Evolutionary conservation across 2,329 filamentous ascomycete genomes (phyloP).

Genomic region (Phaeomoniella chlamydospora): DNA sequence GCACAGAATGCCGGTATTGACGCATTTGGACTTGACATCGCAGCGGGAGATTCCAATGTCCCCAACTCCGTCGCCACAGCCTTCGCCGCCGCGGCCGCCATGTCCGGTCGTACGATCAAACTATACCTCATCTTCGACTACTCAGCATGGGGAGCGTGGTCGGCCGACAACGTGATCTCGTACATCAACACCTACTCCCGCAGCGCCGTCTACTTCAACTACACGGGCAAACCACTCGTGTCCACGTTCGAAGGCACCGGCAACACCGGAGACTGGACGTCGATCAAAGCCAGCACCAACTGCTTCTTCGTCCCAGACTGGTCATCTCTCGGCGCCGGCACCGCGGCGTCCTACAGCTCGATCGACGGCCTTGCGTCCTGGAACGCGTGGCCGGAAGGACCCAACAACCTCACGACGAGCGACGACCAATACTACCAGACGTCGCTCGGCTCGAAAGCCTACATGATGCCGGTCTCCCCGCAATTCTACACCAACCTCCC

Average conservation of each 20-base stretch:
- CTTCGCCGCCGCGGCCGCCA: conserved; percentile 2
- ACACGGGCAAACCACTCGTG: conserved; percentile 18
- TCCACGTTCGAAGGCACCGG: conserved; percentile 31
- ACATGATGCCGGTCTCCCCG: conserved; percentile 23
- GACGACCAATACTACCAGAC: conserved; percentile 25
- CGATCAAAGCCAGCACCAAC: conserved; percentile 23
- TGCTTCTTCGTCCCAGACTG: conserved; percentile 33
- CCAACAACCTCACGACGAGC: conserved; percentile 20
- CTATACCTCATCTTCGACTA: conserved; percentile 25
- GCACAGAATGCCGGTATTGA: conserved; percentile 30
- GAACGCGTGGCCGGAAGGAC: conserved; percentile 28
- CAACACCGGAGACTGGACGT: conserved; percentile 26
- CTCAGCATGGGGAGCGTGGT: conserved; percentile 17
- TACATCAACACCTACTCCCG: conserved; percentile 14
- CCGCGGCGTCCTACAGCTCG: conserved; percentile 11
- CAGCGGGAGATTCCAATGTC: conserved; percentile 7
- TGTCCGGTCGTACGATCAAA: conserved; percentile 13
- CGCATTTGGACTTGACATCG: conserved; percentile 37
- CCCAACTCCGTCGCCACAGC: neutral
- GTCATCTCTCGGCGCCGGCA: conserved; percentile 19
- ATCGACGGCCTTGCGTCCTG: conserved; percentile 27
- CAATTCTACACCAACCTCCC: conserved; percentile 37
- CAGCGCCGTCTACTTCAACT: conserved; percentile 15
- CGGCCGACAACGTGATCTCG: conserved; percentile 12
- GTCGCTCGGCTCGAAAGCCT: conserved; percentile 7